Percentiles rank a stretch among this genome's conserved stretches.
phyloP scores from a whole-genome alignment of 148 eudicot genomes.

The Amaranthus cruentus region DNA sequence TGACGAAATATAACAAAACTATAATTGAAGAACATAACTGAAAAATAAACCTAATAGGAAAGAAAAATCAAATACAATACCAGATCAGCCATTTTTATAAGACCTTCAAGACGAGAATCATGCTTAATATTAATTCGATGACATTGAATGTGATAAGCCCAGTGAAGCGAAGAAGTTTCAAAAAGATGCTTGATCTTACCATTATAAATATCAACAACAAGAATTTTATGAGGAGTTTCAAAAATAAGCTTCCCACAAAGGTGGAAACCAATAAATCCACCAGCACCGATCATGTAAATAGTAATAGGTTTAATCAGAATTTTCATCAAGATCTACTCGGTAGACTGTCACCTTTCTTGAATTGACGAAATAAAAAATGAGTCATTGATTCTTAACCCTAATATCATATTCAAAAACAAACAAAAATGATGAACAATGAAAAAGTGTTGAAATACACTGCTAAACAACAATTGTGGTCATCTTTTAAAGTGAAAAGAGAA shows the following conservation, averaged over 20 bases:
- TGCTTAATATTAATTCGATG: slow-evolving; percentile 89
- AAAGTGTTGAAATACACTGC: too few species aligned
- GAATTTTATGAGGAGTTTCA: slow-evolving; percentile 80
- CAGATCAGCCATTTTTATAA: slow-evolving; percentile 91
- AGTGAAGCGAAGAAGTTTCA: slow-evolving; percentile 54
- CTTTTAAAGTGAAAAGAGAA: too few species aligned
- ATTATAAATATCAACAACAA: slow-evolving; percentile 87
- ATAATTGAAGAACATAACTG: not conserved
- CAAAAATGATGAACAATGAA: too few species aligned
- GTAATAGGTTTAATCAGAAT: slow-evolving; percentile 53
- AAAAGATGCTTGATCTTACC: slow-evolving; percentile 96
- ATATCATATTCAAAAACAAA: too few species aligned
- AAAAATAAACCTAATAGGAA: not conserved
- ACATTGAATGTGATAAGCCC: slow-evolving; percentile 68
- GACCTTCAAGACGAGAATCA: slow-evolving; percentile 95
- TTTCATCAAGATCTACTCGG: slow-evolving; percentile 88
- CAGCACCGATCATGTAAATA: slow-evolving; percentile 97
- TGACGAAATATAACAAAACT: not conserved
- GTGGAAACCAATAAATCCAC: slow-evolving; percentile 95
- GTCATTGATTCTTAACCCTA: too few species aligned
- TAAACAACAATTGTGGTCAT: too few species aligned
- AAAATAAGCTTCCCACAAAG: slow-evolving; percentile 81
- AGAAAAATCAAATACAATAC: slow-evolving; percentile 27
- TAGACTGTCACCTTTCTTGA: too few species aligned
- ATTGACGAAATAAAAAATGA: too few species aligned